phyloP scores from a whole-genome alignment of 2,329 filamentous ascomycete species.

The Claviceps capensis region DNA sequence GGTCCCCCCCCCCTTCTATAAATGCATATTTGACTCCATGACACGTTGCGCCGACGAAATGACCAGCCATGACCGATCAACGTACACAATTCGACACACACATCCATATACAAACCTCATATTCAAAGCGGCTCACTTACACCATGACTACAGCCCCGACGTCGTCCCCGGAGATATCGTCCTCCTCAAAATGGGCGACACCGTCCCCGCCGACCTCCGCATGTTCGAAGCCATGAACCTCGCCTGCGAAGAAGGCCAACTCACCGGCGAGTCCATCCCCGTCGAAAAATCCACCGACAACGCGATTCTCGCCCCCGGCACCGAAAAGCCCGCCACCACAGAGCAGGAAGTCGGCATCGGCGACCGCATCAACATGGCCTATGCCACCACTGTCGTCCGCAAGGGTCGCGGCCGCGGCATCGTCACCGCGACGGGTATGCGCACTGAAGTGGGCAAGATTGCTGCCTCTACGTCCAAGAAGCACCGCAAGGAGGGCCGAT shows the following conservation, averaged over 20 bases:
- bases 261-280: constrained; percentile 64
- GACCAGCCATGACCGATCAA: no score
- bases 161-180: constrained; percentile 63
- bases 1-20: constrained; percentile 9
- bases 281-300: constrained; percentile 50
- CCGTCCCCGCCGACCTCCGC: constrained; percentile 59
- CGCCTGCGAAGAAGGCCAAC: constrained; percentile 62
- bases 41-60: no score
- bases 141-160: constrained; percentile 29
- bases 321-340: constrained; percentile 28
- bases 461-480: constrained; percentile 41
- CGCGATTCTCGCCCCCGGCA: constrained; percentile 28
- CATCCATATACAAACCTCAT: not conserved
- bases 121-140: not conserved
- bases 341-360: constrained; percentile 49
- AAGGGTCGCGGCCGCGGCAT: constrained; percentile 62
- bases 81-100: not conserved
- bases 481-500: constrained; percentile 40
- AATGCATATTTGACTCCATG: no score
- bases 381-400: constrained; percentile 58
- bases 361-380: constrained; percentile 62
- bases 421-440: constrained; percentile 59
- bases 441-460: constrained; percentile 57
- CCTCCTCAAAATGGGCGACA: constrained; percentile 56
- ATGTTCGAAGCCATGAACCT: constrained; percentile 64